Evolutionary conservation across 768 basidiomycete genomes (phyloP), one percentile per base, ranked within the genome.

Genomic region (Antrodiella citrinella): DNA sequence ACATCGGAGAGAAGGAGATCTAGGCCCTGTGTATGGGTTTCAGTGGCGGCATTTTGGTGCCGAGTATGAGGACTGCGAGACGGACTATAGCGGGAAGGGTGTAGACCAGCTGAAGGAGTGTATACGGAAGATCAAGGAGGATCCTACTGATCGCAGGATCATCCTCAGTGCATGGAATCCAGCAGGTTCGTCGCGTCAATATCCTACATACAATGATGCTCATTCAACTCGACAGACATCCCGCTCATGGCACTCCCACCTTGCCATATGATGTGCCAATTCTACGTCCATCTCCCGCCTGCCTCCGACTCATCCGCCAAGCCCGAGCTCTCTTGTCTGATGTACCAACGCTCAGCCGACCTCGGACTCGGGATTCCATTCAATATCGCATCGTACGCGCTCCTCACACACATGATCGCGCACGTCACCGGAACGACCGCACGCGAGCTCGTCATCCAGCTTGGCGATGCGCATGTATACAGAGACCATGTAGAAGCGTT

Each of bases 221-320:
- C 13, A 15, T 38, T 26, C 18, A 15, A 4, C 44, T 18, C 4
- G 23, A 10, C 59, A 97, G 95, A 96, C 67, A 87, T 99, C 21
- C 81, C 84, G 0, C 74, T 78, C 35, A 99, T 98, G 96, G 96
- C 96, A 0, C 80, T 99, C 0, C 96, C 96, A 0, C 96, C 96
- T 0, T 99, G 96, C 67, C 96, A 98, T 69, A 86, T 98, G 82
- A 85, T 98, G 68, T 97, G 93, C 69, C 96, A 99, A 64, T 99
- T 99, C 76, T 97, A 91, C 72, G 95, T 99, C 26, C 86, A 91
- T 62, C 82, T 95, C 26, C 88, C 95, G 0, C 59, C 73, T 15
- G 73, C 80, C 1, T 38, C 57, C 20, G 58, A 65, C 15, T 82
- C 80, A 56, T 7, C 30, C 30, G 30, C 30, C 30, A 35, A 7